Conservation (phyloP, 2,329 filamentous ascomycete species). For the Alternaria infectoria region DNA sequence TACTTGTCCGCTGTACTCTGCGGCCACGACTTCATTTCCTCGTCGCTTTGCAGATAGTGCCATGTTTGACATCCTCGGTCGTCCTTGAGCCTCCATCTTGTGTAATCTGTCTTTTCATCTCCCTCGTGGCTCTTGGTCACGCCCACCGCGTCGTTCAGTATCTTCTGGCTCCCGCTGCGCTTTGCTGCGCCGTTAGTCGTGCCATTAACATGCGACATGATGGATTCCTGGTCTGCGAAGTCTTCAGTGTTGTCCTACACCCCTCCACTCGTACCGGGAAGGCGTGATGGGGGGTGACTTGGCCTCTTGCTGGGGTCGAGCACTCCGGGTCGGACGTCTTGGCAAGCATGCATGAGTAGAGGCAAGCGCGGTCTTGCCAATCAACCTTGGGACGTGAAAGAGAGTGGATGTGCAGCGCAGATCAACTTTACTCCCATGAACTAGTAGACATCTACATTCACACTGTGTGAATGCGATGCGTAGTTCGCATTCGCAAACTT, state of each 20-base stretch:
- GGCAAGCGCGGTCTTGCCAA: neutral
- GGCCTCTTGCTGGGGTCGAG: constrained; percentile 9
- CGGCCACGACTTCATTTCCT: constrained; percentile 77
- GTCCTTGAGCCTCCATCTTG: constrained; percentile 83
- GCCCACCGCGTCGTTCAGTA: constrained; percentile 19
- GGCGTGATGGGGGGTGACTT: constrained; percentile 7
- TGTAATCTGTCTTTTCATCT: constrained; percentile 71
- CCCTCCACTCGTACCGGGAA: constrained; percentile 2
- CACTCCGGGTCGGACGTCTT: constrained; percentile 21
- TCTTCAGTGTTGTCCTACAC: neutral
- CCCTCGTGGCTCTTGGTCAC: constrained; percentile 16
- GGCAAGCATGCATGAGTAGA: constrained; percentile 19
- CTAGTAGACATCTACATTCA: neutral
- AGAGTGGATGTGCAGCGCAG: neutral
- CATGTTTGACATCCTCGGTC: constrained; percentile 88
- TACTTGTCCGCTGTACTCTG: constrained; percentile 91
- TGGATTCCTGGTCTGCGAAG: neutral
- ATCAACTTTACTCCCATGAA: neutral
- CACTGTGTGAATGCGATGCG: neutral
- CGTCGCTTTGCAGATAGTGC: constrained; percentile 82
- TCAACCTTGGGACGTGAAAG: neutral
- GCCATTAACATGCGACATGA: constrained; percentile 36
- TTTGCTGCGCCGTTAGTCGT: constrained; percentile 26
- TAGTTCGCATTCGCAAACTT: neutral
- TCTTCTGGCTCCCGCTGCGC: constrained; percentile 15